A percentile compares a stretch with the other conserved stretches of the same genome.
phyloP scores from a whole-genome alignment of 192 early-diverging fungal species.

The Rhizophagus sp. region DNA sequence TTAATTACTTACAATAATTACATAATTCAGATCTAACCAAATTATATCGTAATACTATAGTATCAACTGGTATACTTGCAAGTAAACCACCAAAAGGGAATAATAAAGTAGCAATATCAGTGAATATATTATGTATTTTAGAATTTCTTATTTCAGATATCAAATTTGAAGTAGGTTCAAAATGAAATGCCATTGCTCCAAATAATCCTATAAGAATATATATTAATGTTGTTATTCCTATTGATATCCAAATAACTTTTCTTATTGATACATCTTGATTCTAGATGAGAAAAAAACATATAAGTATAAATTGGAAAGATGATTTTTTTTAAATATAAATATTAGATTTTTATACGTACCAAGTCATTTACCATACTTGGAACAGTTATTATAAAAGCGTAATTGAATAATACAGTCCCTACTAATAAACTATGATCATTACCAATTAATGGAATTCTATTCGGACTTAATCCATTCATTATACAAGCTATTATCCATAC shows the following conservation, averaged over 20 bases:
- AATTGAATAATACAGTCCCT: slow-evolving; percentile 72
- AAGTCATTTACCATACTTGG: slow-evolving; percentile 69
- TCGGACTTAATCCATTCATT: slow-evolving; percentile 45
- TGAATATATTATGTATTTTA: slow-evolving; percentile 30
- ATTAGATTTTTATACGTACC: slow-evolving; percentile 26
- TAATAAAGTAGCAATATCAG: slow-evolving; percentile 45
- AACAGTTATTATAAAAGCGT: slow-evolving; percentile 65
- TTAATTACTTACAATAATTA: slow-evolving; percentile 42
- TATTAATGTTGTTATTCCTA: slow-evolving; percentile 47
- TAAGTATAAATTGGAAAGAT: too few relatives aligned
- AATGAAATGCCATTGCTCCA: slow-evolving; percentile 50
- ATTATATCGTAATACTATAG: slow-evolving; percentile 64
- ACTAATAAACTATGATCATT: slow-evolving; percentile 50
- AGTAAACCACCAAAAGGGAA: slow-evolving; percentile 56
- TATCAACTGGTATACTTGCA: slow-evolving; percentile 69
- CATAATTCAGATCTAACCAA: slow-evolving; percentile 52
- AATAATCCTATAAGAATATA: slow-evolving; percentile 54
- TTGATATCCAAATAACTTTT: slow-evolving; percentile 55
- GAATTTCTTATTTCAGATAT: slow-evolving; percentile 37
- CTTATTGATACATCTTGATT: slow-evolving; percentile 58
- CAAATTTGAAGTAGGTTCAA: slow-evolving; percentile 39
- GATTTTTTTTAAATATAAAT: too few relatives aligned
- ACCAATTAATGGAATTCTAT: slow-evolving; percentile 55
- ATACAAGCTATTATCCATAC: slow-evolving; percentile 60
- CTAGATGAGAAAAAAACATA: background rate